phyloP scores from a whole-genome alignment of 306 rosid genomes.

The Dicorynia guianensis region DNA sequence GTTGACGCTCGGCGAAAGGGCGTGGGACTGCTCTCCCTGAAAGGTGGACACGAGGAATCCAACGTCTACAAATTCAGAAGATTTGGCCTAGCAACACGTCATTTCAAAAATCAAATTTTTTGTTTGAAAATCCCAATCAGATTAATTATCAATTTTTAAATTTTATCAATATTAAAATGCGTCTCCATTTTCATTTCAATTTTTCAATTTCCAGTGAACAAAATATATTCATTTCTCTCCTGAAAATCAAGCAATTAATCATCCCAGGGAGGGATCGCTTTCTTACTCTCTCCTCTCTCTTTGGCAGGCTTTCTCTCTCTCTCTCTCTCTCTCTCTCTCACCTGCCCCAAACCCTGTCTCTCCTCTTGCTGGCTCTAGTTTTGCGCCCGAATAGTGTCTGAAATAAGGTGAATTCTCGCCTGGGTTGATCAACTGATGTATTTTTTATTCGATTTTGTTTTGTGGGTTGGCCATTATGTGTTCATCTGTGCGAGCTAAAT shows the following conservation, averaged over 20 bases:
- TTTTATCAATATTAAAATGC: background rate
- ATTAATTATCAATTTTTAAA: background rate
- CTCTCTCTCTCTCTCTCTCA: constrained; percentile 12
- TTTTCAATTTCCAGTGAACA: too few relatives aligned
- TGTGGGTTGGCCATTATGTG: constrained; percentile 11
- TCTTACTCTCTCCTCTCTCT: constrained; percentile 19
- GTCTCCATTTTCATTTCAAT: background rate
- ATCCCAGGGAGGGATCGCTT: constrained; percentile 44
- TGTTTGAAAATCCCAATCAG: background rate
- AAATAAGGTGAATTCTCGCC: constrained; percentile 41
- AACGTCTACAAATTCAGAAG: constrained; percentile 20
- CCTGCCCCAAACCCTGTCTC: constrained; percentile 13
- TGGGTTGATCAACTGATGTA: constrained; percentile 17
- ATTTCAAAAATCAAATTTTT: background rate
- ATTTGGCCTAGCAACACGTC: background rate
- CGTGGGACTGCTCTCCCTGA: background rate
- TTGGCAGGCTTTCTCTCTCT: too few relatives aligned
- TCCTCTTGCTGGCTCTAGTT: constrained; percentile 21
- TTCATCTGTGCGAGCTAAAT: constrained; percentile 28
- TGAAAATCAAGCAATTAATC: constrained; percentile 52
- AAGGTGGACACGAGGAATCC: constrained; percentile 18
- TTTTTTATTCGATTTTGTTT: background rate
- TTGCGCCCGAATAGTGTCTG: constrained; percentile 13
- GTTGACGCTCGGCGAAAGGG: background rate
- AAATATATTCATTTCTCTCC: constrained; percentile 7